Base-by-base conservation (phyloP, 495 filamentous ascomycete genomes). In the Daldinia grandis region DNA sequence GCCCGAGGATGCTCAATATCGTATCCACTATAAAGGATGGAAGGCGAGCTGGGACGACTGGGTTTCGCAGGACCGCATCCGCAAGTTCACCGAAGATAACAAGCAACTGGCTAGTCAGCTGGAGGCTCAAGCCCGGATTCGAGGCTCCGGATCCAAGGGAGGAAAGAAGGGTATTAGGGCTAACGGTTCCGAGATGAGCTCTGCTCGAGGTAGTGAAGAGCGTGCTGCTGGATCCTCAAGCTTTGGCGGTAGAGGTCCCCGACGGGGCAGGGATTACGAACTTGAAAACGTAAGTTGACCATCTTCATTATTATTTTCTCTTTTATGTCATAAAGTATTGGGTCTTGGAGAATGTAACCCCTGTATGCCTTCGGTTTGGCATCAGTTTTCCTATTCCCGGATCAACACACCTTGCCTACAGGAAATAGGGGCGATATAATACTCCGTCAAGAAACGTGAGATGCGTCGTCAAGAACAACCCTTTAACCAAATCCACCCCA, bases 11-110 rank as follows among this genome's bases (percentile, higher is more conserved):
- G 91, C 86, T 65, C 88, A 92, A 76, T 99, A 95, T 78, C 91
- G 92, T 68, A 93, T 99, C 53, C 95, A 99, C 79, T 99, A 99
- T 82, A 98, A 98, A 78, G 95, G 95, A 66, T 98, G 95, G 95
- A 99, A 99, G 82, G 92, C 92, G 76, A 97, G 93, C 89, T 99
- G 95, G 95, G 95, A 99, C 82, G 95, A 99, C 84, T 98, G 95
- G 94, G 95, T 98, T 40, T 89, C 92, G 8, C 89, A 95, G 78
- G 95, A 98, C 78, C 93, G 95, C 59, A 89, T 99, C 14, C 90
- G 95, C 63, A 98, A 98, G 83, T 90, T 93, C 79, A 97, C 89
- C 37, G 93, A 97, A 38, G 95, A 98, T 81, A 98, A 98, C 79
- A 90, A 91, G 74, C 92, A 93, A 68, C 86, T 97, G 7, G 93